A percentile compares a stretch with the other conserved stretches of the same genome.
These are phyloP conservation scores for Porogramme epimiltina DNA, from an alignment of 1,284 basidiomycete genomes.

Conservation along the genomic window DNA sequence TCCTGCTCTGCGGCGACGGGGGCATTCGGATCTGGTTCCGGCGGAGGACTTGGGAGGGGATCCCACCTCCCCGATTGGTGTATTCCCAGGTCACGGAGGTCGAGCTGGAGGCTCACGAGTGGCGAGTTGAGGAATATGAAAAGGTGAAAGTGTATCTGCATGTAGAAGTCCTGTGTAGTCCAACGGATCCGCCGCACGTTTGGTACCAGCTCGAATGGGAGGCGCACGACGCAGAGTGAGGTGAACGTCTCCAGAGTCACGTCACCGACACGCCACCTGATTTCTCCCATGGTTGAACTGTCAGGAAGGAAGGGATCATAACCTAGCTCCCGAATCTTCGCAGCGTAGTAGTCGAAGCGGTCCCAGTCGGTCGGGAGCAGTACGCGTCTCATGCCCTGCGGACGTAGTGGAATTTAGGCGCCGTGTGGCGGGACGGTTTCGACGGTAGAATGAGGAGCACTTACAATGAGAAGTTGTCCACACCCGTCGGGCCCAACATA, in stretches of 20 bases:
- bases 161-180: constrained; percentile 8
- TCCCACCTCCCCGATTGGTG: neutral
- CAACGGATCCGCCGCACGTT: constrained; percentile 8
- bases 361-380: constrained; percentile 11
- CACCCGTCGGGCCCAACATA: neutral
- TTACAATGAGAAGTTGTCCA: constrained; percentile 8
- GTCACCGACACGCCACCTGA: constrained; percentile 1
- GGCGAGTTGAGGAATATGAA: constrained; percentile 14
- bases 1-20: neutral
- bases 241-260: constrained; percentile 3
- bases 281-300: neutral
- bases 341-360: constrained; percentile 13
- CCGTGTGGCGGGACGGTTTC: too few relatives aligned
- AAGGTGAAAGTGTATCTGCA: constrained; percentile 3
- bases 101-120: constrained; percentile 7
- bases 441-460: neutral
- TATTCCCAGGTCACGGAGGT: constrained; percentile 2
- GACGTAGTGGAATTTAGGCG: neutral
- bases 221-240: constrained; percentile 5
- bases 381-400: constrained; percentile 7
- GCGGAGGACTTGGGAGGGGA: neutral
- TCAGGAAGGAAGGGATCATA: constrained; percentile 11
- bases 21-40: neutral
- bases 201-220: constrained; percentile 11
- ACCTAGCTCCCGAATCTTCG: constrained; percentile 12